Evolutionary conservation across 2,329 filamentous ascomycete species (phyloP).

Genomic region (Incumbomyces delicatus): DNA sequence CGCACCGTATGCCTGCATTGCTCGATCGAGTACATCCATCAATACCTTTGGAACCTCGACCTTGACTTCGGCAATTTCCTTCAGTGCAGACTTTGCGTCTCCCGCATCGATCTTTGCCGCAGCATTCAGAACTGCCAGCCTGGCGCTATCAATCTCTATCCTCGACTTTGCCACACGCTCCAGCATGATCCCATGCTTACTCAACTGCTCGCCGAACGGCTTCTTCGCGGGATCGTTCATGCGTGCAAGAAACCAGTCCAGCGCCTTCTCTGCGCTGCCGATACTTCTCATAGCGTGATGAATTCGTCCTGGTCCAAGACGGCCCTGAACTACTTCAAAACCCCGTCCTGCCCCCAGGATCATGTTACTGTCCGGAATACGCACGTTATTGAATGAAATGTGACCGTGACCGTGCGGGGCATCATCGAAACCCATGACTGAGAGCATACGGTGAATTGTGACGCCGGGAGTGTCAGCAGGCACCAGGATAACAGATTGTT

Average conservation of each 20-base stretch:
- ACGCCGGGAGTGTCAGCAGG: constrained; percentile 72
- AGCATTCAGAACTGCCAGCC: constrained; percentile 84
- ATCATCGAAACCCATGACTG: constrained; percentile 92
- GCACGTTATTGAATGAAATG: constrained; percentile 78
- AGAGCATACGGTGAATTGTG: constrained; percentile 87
- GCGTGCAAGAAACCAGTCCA: constrained; percentile 90
- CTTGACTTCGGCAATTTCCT: constrained; percentile 93
- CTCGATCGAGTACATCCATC: constrained; percentile 82
- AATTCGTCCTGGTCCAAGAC: constrained; percentile 88
- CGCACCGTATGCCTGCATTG: constrained; percentile 84
- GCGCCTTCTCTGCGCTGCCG: constrained; percentile 77
- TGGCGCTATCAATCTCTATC: constrained; percentile 86
- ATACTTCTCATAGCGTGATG: constrained; percentile 97
- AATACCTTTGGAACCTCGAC: constrained; percentile 76
- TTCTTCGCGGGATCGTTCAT: constrained; percentile 88
- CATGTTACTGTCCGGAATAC: constrained; percentile 70
- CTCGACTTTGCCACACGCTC: constrained; percentile 89
- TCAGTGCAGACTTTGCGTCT: constrained; percentile 79
- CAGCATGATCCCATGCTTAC: constrained; percentile 85
- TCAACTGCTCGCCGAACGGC: constrained; percentile 78
- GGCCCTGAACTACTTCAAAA: constrained; percentile 97
- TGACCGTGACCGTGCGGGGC: constrained; percentile 97
- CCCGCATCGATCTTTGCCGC: constrained; percentile 88
- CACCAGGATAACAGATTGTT: constrained; percentile 89
- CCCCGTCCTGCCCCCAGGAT: constrained; percentile 87